Conservation (phyloP, 2,329 filamentous ascomycete species). For the Xylariaceae sp. region DNA sequence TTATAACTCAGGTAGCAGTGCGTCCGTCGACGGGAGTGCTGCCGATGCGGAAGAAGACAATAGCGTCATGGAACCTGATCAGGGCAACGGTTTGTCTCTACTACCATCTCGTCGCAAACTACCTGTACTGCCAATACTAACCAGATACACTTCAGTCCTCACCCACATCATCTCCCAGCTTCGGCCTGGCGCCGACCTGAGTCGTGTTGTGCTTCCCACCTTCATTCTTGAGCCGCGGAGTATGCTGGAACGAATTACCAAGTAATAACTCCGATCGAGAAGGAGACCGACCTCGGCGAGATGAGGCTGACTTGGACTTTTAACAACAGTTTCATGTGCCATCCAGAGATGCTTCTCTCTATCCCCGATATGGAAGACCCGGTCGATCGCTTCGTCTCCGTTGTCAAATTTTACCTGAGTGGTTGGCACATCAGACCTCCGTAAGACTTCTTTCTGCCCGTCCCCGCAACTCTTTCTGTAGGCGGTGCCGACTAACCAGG, state of each 20-base stretch:
- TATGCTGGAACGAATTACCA: slow-evolving; percentile 98
- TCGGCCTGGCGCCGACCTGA: slow-evolving; percentile 92
- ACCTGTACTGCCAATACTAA: slow-evolving; percentile 21
- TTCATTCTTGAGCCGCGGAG: slow-evolving; percentile 98
- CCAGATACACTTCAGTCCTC: slow-evolving; percentile 73
- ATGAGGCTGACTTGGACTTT: slow-evolving; percentile 21
- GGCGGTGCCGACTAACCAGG: slow-evolving; percentile 19
- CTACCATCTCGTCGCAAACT: background rate
- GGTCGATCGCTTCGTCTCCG: slow-evolving; percentile 85
- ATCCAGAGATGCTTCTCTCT: slow-evolving; percentile 91
- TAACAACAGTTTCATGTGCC: slow-evolving; percentile 88
- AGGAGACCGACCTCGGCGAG: background rate
- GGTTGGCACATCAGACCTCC: slow-evolving; percentile 99
- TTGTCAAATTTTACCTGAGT: slow-evolving; percentile 97
- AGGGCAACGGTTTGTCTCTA: slow-evolving; percentile 80
- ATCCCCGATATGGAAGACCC: slow-evolving; percentile 91
- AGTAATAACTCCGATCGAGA: slow-evolving; percentile 61
- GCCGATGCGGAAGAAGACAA: slow-evolving; percentile 71
- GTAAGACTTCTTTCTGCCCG: slow-evolving; percentile 61
- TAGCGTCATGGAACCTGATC: slow-evolving; percentile 84
- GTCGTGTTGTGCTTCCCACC: slow-evolving; percentile 90
- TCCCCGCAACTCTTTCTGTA: slow-evolving; percentile 11
- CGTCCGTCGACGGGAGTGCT: slow-evolving; percentile 62
- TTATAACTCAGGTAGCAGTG: slow-evolving; percentile 37
- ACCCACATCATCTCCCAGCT: slow-evolving; percentile 97